Conservation (phyloP, 73 alveolate genomes). For the Paramecium octaurelia region DNA sequence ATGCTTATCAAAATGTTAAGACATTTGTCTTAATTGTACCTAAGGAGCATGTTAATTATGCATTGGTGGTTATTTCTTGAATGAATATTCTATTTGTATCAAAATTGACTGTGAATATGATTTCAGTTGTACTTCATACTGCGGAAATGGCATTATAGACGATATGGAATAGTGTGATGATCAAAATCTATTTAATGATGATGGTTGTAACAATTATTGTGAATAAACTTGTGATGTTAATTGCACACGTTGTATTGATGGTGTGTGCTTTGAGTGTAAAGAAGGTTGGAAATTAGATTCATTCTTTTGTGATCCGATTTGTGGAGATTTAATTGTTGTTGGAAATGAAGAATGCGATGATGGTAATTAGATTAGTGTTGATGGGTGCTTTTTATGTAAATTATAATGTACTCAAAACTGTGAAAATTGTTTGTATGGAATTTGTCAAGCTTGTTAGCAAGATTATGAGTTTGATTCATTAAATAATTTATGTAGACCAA, state of each 20-base stretch:
- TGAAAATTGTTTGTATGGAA: background rate
- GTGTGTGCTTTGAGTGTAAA: background rate
- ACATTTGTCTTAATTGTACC: background rate
- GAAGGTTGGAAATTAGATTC: constrained; percentile 59
- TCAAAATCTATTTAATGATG: background rate
- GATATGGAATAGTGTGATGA: background rate
- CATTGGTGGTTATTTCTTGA: background rate
- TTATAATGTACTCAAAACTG: background rate
- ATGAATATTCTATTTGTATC: background rate
- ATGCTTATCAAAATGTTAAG: background rate
- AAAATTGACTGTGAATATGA: background rate
- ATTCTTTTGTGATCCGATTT: background rate
- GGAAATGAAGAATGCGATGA: background rate
- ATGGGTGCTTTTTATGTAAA: background rate
- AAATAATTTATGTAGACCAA: background rate
- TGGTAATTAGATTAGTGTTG: background rate
- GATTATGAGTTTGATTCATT: background rate
- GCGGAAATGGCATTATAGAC: background rate
- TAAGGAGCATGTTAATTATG: background rate
- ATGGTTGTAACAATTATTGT: background rate
- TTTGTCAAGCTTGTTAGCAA: background rate
- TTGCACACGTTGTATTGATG: background rate
- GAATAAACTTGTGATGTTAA: background rate
- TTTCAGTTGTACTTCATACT: background rate
- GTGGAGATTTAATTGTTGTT: background rate